Conservation (phyloP, 164 flowering plant species). For the Vitis amurensis region DNA sequence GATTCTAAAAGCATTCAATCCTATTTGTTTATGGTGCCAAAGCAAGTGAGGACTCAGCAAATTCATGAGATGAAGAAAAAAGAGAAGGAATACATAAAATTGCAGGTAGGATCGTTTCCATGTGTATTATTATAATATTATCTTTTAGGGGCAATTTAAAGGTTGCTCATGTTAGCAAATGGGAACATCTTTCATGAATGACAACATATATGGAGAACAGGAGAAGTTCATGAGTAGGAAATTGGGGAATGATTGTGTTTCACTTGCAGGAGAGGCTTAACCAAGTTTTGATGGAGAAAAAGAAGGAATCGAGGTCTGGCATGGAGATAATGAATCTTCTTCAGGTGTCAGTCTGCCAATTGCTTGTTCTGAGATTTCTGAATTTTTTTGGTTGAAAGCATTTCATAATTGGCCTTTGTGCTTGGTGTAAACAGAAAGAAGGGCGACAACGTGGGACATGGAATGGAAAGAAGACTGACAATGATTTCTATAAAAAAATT, state of each 20-base stretch:
- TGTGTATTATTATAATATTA: not conserved
- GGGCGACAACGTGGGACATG: constrained; percentile 99
- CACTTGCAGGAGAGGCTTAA: constrained; percentile 75
- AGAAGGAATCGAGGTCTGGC: constrained; percentile 98
- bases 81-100: constrained; percentile 92
- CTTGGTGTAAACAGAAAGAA: constrained; percentile 72
- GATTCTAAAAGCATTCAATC: not conserved
- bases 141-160: not conserved
- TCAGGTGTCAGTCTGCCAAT: constrained; percentile 48
- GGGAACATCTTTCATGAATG: not conserved
- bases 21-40: constrained; percentile 18
- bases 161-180: too few species aligned
- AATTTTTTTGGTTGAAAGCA: not conserved
- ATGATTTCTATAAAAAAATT: constrained; percentile 91
- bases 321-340: constrained; percentile 98
- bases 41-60: constrained; percentile 98
- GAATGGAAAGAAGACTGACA: constrained; percentile 96
- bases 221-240: not conserved
- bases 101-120: constrained; percentile 62
- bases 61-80: constrained; percentile 98
- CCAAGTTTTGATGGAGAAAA: constrained; percentile 97
- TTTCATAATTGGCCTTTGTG: constrained; percentile 3
- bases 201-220: not conserved
- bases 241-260: not conserved
- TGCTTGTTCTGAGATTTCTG: not conserved